These are phyloP conservation scores for Chloropicon primus DNA, from an alignment of 139 green algal species.

Conservation along the genomic window DNA sequence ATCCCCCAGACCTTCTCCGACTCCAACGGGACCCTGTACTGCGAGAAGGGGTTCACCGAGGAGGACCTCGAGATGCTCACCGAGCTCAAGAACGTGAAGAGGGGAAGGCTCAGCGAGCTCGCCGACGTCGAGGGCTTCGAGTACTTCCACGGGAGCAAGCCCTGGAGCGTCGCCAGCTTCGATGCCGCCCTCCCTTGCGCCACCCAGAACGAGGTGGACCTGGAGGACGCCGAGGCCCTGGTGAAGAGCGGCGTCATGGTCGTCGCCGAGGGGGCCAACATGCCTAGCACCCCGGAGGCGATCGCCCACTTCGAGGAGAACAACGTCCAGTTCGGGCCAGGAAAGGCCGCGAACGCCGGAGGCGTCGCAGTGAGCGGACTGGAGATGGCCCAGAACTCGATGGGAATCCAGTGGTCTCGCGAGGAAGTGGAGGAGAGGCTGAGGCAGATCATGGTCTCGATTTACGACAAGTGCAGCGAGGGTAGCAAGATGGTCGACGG, in stretches of 20 bases:
- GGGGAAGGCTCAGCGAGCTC: constrained; percentile 16
- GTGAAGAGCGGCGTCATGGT: constrained; percentile 39
- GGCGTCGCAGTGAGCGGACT: constrained; percentile 63
- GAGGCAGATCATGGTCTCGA: constrained; percentile 36
- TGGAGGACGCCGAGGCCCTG: constrained; percentile 41
- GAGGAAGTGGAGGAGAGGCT: constrained; percentile 57
- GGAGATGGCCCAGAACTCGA: constrained; percentile 74
- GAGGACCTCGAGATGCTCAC: constrained; percentile 25
- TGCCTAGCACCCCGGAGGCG: constrained; percentile 52
- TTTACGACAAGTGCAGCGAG: constrained; percentile 31
- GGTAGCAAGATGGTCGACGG: constrained; percentile 38
- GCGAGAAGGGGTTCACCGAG: constrained; percentile 43
- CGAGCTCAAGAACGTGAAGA: constrained; percentile 33
- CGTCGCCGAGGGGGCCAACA: constrained; percentile 74
- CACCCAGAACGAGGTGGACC: constrained; percentile 47
- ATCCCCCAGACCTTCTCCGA: constrained; percentile 49
- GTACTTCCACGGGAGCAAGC: constrained; percentile 43
- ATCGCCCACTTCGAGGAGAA: constrained; percentile 38
- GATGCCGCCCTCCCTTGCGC: constrained; percentile 68
- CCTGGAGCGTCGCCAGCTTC: constrained; percentile 40
- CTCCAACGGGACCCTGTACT: constrained; percentile 39
- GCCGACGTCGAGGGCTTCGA: constrained; percentile 12
- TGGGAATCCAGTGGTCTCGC: constrained; percentile 38
- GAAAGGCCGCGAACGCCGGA: constrained; percentile 42
- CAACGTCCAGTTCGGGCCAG: constrained; percentile 37